phyloP scores from a whole-genome alignment of 305 asterid species.

The Fraxinus dipetala region DNA sequence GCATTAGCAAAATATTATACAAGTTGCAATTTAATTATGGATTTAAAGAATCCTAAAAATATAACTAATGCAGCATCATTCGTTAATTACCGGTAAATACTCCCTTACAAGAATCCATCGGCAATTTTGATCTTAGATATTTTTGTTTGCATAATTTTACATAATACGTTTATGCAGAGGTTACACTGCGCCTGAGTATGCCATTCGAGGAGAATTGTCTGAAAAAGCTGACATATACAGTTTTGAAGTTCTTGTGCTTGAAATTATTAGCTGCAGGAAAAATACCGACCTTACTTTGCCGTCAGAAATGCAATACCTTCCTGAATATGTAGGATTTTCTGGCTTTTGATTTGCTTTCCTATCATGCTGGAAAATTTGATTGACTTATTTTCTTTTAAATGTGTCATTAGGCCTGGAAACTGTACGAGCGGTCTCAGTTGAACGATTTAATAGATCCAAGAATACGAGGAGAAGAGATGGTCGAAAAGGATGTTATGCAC shows the following conservation, averaged over 20 bases:
- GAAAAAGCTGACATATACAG: slow-evolving; percentile 32
- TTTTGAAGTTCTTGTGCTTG: slow-evolving; percentile 31
- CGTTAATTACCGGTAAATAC: background rate
- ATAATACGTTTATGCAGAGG: slow-evolving; percentile 24
- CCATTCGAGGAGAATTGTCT: slow-evolving; percentile 28
- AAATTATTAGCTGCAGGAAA: slow-evolving; percentile 28
- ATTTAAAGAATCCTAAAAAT: background rate
- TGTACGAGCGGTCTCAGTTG: slow-evolving; percentile 54
- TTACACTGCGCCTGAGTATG: slow-evolving; percentile 34
- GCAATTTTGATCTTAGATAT: too few species aligned
- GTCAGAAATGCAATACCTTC: slow-evolving; percentile 27
- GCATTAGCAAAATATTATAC: too few species aligned
- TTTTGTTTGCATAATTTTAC: background rate
- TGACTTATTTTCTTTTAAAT: background rate
- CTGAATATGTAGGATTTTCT: slow-evolving; percentile 20
- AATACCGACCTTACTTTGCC: slow-evolving; percentile 24
- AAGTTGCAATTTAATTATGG: background rate
- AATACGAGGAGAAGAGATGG: slow-evolving; percentile 30
- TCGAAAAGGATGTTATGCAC: slow-evolving; percentile 49
- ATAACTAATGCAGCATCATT: background rate
- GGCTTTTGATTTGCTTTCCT: background rate
- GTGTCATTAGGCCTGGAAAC: slow-evolving; percentile 58
- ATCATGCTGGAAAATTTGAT: background rate
- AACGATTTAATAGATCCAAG: slow-evolving; percentile 55
- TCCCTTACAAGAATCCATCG: background rate